phyloP scores from a whole-genome alignment of 352 stramenopile species.

The Phytopythium montanum region DNA sequence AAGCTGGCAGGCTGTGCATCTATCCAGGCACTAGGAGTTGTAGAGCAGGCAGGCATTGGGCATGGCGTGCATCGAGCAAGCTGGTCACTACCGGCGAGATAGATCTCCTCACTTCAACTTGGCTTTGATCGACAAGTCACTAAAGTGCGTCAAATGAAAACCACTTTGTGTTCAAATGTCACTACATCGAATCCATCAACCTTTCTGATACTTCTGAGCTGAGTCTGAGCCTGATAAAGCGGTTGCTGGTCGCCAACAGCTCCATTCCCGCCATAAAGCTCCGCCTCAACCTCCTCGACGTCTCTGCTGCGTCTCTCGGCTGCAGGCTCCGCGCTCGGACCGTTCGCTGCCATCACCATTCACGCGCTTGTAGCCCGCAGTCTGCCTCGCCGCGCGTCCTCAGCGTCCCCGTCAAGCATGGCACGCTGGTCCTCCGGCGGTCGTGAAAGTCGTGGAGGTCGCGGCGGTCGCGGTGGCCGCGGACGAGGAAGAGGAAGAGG shows the following conservation, averaged over 20 bases:
- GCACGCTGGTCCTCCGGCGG: conserved; percentile 21
- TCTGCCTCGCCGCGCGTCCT: not conserved
- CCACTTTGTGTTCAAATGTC: no score
- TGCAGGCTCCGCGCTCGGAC: not conserved
- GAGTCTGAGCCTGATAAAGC: no score
- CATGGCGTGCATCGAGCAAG: not conserved
- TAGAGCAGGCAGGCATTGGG: not conserved
- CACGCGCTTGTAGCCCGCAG: not conserved
- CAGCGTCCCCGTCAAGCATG: not conserved
- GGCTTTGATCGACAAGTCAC: not conserved
- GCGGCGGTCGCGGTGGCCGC: conserved; percentile 9
- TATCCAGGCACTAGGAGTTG: no score
- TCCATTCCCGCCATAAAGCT: not conserved
- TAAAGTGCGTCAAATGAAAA: not conserved
- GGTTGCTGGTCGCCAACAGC: not conserved
- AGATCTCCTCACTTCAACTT: not conserved
- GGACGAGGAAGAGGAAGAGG: conserved; percentile 16
- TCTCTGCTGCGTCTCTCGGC: not conserved
- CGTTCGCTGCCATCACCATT: not conserved
- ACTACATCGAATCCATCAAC: not conserved
- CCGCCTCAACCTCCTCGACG: not conserved
- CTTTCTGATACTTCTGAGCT: not conserved
- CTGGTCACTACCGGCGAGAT: not conserved
- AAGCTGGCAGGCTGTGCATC: not conserved
- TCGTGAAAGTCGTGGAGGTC: conserved; percentile 13